phyloP scores from a whole-genome alignment of 2,329 filamentous ascomycete genomes.

The Cladosporium austrohemisphaericum region DNA sequence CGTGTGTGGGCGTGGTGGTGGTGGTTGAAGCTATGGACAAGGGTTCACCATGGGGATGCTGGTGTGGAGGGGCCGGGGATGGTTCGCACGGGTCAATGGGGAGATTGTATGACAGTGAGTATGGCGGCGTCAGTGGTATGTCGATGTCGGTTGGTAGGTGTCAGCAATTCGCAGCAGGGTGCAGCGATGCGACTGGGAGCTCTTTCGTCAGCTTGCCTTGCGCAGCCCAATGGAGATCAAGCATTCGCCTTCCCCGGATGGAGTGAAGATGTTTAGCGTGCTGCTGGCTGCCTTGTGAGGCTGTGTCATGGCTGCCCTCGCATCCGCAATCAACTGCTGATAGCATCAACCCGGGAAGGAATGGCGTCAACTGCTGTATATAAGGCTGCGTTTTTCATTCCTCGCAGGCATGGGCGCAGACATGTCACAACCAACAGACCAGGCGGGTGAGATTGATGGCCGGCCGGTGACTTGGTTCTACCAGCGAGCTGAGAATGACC shows the following conservation, averaged over 20 bases:
- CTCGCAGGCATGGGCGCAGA: constrained; percentile 21
- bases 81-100: neutral
- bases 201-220: too few relatives aligned
- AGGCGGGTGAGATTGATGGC: constrained; percentile 25
- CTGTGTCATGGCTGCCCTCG: constrained; percentile 8
- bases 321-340: neutral
- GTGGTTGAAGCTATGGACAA: constrained; percentile 4
- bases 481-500: constrained; percentile 18
- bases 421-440: constrained; percentile 20
- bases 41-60: constrained; percentile 4
- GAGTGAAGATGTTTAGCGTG: constrained; percentile 10
- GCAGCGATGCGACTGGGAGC: too few relatives aligned
- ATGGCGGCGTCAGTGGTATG: too few relatives aligned
- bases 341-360: constrained; percentile 5
- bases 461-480: constrained; percentile 27
- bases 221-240: too few relatives aligned
- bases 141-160: neutral
- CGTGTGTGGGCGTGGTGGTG: neutral
- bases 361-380: constrained; percentile 9
- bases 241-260: too few relatives aligned
- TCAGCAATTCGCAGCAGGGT: too few relatives aligned
- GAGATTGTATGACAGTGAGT: too few relatives aligned
- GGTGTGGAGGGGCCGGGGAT: constrained; percentile 3
- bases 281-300: constrained; percentile 7
- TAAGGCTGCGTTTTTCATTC: neutral